Base-by-base conservation (phyloP, 2,329 filamentous ascomycete species). In the Fusarium musae region DNA sequence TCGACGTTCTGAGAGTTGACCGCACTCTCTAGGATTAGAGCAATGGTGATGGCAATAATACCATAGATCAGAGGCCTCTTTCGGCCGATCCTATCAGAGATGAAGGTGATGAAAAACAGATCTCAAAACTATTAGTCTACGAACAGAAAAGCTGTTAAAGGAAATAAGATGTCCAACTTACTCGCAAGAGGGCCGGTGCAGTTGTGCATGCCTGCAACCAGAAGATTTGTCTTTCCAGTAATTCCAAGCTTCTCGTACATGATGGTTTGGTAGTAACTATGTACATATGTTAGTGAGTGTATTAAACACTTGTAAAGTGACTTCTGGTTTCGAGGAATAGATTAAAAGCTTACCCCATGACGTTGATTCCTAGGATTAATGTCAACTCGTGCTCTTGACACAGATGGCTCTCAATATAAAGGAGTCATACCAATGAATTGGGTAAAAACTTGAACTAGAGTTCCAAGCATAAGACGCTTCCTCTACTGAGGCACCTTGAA, bases 31-130 rank as follows among this genome's bases (percentile, higher is more conserved):
- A 88, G 88, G 72, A 90, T 84, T 1, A 92, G 80, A 0, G 88
- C 88, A 49, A 90, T 81, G 15, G 85, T 87, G 49, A 91, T 90
- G 16, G 82, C 88, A 5, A 87, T 79, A 47, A 87, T 88, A 47
- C 91, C 91, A 72, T 91, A 87, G 30, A 93, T 81, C 87, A 93
- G 92, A 61, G 93, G 85, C 72, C 86, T 85, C 15, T 91, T 86
- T 47, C 92, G 88, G 13, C 90, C 90, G 12, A 90, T 87, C 12
- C 86, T 85, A 79, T 91, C 89, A 57, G 91, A 87, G 42, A 90
- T 84, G 78, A 89, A 88, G 21, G 84, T 82, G 34, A 84, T 90
- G 79, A 90, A 91, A 80, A 89, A 79, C 36, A 87, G 77, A 76
- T 90, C 83, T 82, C n/a, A 7, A 40, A 3, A 15, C 15, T 21